Evolutionary conservation across 2,329 filamentous ascomycete species (phyloP), one percentile per base, ranked within the genome.

Genomic region (Penicillium sp.): DNA sequence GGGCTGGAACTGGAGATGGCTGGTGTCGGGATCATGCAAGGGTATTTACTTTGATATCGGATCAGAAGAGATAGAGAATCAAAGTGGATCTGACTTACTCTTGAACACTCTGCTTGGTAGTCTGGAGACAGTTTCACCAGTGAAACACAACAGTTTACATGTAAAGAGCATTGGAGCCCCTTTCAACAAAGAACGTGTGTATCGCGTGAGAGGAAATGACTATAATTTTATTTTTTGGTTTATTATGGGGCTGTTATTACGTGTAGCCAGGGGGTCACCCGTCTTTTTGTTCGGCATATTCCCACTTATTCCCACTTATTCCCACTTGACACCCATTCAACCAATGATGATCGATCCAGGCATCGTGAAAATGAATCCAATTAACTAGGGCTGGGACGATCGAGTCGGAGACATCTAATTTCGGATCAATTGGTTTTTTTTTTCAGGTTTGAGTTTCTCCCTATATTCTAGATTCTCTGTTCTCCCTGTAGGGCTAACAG

Each of bases 1-100:
- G 33, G 23, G 25, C 15, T n/a, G 47, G 47, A 25, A 25, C n/a
- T 49, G 13, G 13, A 43, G 52, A 43, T 52, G 53, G 47, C 49
- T 56, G 54, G 54, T 36, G 23, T 41, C 16, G 16, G n/a, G 25
- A 41, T 43, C 16, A 53, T 56, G 54, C 54, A 56, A 56, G 54
- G 54, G 54, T 43, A 34, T 21, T 21, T 40, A 40, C 33, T 38
- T 52, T 27, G 40, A 50, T 50, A 43, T 50, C 15, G 39, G 27
- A 46, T 45, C 16, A 31, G 25, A 51, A 51, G 33, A 52, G 21
- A 50, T 27, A 13, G 36, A 23, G 19, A 21, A 51, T 29, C 27
- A 31, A 50, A 49, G 50, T 45, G 50, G 39, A 52, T 36, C 50
- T 52, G 39, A 46, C 50, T 44, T 51, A 45, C 49, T 16, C 13